Evolutionary conservation across 306 rosid species (phyloP).

Genomic region (Dryas octopetala): DNA sequence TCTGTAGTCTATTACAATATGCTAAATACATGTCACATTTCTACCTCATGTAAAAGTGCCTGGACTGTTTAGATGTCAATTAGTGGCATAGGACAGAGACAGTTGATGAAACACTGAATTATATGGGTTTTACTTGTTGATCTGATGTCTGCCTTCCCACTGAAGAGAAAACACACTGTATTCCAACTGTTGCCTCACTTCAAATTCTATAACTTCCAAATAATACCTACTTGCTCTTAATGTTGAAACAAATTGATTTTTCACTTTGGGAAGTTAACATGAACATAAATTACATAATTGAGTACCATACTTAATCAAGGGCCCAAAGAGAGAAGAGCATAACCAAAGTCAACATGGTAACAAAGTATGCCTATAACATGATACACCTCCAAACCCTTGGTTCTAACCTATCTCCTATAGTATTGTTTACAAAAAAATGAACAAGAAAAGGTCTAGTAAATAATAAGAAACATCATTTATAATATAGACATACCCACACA

Average conservation of each 20-base stretch:
- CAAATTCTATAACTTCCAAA: neutral
- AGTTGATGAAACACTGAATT: neutral
- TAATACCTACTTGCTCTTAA: neutral
- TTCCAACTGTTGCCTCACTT: neutral
- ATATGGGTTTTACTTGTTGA: neutral
- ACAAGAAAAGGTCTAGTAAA: neutral
- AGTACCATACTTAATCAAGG: neutral
- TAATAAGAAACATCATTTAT: neutral
- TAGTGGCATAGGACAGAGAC: neutral
- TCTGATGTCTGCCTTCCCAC: neutral
- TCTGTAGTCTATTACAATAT: too few species aligned
- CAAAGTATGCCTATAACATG: neutral
- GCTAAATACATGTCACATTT: too few species aligned
- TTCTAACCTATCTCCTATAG: neutral
- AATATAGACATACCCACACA: slow-evolving; percentile 69
- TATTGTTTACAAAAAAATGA: neutral
- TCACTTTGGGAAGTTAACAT: neutral
- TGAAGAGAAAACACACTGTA: neutral
- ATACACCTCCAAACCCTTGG: neutral
- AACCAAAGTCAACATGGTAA: neutral
- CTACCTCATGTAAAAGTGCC: too few species aligned
- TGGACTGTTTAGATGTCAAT: too few species aligned
- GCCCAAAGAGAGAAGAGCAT: neutral
- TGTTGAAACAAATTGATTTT: neutral
- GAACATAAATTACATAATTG: neutral